phyloP scores from a whole-genome alignment of 23 red algal genomes.

The Agarophyton chilense region DNA sequence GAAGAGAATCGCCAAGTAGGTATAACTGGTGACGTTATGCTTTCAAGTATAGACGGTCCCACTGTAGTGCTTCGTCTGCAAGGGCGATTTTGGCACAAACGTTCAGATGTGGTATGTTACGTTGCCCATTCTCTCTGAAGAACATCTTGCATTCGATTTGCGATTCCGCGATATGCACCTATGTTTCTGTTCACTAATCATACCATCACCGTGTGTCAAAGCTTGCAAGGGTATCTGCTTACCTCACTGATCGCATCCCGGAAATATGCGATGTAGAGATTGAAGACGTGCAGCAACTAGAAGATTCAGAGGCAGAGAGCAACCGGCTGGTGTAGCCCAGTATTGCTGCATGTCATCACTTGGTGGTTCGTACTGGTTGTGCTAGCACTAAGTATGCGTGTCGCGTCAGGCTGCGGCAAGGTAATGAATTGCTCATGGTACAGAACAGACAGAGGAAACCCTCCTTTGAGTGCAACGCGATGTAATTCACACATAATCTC shows the following conservation, averaged over 20 bases:
- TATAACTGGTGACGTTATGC: conserved; percentile 82
- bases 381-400: too few relatives aligned
- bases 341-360: background rate
- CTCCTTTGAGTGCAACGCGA: too few relatives aligned
- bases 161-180: background rate
- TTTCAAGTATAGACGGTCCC: conserved; percentile 72
- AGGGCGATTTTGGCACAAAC: conserved; percentile 93
- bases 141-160: background rate
- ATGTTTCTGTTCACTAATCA: background rate
- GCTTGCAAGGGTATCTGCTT: conserved; percentile 70
- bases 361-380: too few relatives aligned
- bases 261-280: conserved; percentile 77
- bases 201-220: conserved; percentile 12
- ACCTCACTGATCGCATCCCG: conserved; percentile 62
- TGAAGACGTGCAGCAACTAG: conserved; percentile 52
- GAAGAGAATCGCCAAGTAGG: conserved; percentile 82
- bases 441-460: too few relatives aligned
- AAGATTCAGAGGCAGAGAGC: conserved; percentile 63
- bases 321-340: background rate
- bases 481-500: too few relatives aligned
- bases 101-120: conserved; percentile 81
- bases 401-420: too few relatives aligned
- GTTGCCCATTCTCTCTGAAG: too few relatives aligned
- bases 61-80: conserved; percentile 74
- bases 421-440: too few relatives aligned